Conservation (phyloP, 176 grass and related monocot species). For the Cymbopogon citratus region DNA sequence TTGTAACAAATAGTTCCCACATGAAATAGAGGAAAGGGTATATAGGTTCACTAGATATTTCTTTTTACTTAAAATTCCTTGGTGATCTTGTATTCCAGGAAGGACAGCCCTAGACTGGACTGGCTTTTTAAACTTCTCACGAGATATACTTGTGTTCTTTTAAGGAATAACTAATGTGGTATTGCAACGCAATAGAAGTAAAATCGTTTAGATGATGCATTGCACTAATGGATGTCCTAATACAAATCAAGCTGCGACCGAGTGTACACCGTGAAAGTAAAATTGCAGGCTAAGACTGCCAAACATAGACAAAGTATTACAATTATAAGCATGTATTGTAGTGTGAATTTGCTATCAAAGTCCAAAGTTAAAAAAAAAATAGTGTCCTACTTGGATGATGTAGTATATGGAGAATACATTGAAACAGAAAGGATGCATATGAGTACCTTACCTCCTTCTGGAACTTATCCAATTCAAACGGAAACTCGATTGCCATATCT, state of each 20-base stretch:
- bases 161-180: not conserved
- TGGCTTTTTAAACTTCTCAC: not conserved
- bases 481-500: constrained; percentile 92
- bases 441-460: constrained; percentile 76
- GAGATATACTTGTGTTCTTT: not conserved
- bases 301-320: not conserved
- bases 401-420: constrained; percentile 1
- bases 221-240: not conserved
- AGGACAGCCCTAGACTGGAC: not conserved
- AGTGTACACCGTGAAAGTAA: not conserved
- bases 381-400: not conserved
- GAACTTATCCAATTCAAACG: constrained; percentile 93
- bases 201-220: not conserved
- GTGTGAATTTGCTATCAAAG: not conserved
- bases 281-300: not conserved
- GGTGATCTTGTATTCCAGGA: not conserved
- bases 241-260: constrained; percentile 2
- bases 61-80: not conserved
- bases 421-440: constrained; percentile 6
- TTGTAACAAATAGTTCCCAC: not conserved
- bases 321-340: not conserved
- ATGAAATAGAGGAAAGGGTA: not conserved
- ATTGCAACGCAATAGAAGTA: not conserved
- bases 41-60: not conserved
- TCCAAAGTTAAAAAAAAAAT: not conserved